phyloP scores from a whole-genome alignment of 805 yeast species.

The Sugiyamaella mastotermitis region DNA sequence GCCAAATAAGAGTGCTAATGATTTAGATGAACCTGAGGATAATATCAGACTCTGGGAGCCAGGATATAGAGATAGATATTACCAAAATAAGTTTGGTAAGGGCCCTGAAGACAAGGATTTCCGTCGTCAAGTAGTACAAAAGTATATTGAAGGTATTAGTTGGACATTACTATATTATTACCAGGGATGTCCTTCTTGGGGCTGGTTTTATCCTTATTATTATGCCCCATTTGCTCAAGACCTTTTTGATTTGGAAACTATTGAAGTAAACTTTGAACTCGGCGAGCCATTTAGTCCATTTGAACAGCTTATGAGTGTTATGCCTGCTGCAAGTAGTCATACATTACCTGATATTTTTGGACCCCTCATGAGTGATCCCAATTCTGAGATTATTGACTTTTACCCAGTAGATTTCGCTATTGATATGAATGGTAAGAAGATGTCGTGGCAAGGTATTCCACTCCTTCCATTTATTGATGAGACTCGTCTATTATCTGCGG shows the following conservation, averaged over 20 bases:
- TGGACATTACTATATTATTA: conserved; percentile 93
- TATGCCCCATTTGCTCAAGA: conserved; percentile 98
- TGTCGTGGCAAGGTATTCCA: conserved; percentile 94
- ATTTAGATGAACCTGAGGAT: conserved; percentile 25
- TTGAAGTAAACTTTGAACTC: conserved; percentile 47
- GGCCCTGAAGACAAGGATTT: conserved; percentile 40
- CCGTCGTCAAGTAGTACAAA: conserved; percentile 55
- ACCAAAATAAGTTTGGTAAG: conserved; percentile 64
- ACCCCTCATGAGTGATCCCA: conserved; percentile 70
- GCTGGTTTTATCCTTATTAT: conserved; percentile 95
- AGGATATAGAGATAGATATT: conserved; percentile 81
- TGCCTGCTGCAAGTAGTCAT: conserved; percentile 91
- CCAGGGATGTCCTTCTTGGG: conserved; percentile 98
- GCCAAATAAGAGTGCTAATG: conserved; percentile 13
- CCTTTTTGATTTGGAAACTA: conserved; percentile 46
- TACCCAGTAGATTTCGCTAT: conserved; percentile 84
- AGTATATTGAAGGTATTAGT: conserved; percentile 91
- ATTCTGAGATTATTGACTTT: conserved; percentile 82
- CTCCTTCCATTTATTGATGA: conserved; percentile 88
- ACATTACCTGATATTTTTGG: conserved; percentile 76
- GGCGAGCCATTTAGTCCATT: conserved; percentile 85
- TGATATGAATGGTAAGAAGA: conserved; percentile 93
- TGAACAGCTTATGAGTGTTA: conserved; percentile 90
- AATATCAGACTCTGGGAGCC: conserved; percentile 62
- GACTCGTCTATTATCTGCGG: conserved; percentile 58